These are phyloP conservation scores for Euphrasia confusa DNA, from an alignment of 257 asterid genomes.

Conservation along the genomic window DNA sequence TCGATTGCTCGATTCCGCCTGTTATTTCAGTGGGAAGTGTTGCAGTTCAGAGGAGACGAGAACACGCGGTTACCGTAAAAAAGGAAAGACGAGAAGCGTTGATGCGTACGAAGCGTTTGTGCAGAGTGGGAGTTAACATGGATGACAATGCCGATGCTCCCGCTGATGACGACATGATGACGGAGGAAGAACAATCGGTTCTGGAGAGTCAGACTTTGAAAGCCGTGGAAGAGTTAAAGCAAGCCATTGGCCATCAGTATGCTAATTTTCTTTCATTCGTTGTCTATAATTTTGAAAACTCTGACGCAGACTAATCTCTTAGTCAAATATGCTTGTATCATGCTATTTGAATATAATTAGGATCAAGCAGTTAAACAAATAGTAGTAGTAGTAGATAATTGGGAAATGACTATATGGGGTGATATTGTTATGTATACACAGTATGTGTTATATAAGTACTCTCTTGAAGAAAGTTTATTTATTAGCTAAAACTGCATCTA, in stretches of 20 bases:
- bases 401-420: not conserved
- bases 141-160: conserved; percentile 34
- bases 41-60: conserved; percentile 82
- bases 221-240: conserved; percentile 67
- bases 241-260: conserved; percentile 63
- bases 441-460: not conserved
- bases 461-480: not conserved
- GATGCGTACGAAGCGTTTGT: conserved; percentile 81
- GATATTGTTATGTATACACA: not conserved
- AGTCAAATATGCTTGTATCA: not conserved
- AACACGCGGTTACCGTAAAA: conserved; percentile 64
- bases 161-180: conserved; percentile 54
- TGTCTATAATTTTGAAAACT: conserved; percentile 19
- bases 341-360: conserved; percentile 9
- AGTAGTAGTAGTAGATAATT: too few relatives aligned
- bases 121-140: conserved; percentile 62
- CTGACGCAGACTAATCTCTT: conserved; percentile 1
- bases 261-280: conserved; percentile 22
- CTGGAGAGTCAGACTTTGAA: conserved; percentile 68
- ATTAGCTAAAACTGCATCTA: conserved; percentile 1
- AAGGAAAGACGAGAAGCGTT: conserved; percentile 92
- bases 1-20: conserved; percentile 21
- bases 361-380: not conserved
- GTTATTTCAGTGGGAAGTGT: conserved; percentile 59
- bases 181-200: conserved; percentile 64